A percentile compares a stretch with the other conserved stretches of the same genome.
Evolutionary conservation across 2,329 filamentous ascomycete species (phyloP).

Genomic region (Rhynchosporium agropyri): DNA sequence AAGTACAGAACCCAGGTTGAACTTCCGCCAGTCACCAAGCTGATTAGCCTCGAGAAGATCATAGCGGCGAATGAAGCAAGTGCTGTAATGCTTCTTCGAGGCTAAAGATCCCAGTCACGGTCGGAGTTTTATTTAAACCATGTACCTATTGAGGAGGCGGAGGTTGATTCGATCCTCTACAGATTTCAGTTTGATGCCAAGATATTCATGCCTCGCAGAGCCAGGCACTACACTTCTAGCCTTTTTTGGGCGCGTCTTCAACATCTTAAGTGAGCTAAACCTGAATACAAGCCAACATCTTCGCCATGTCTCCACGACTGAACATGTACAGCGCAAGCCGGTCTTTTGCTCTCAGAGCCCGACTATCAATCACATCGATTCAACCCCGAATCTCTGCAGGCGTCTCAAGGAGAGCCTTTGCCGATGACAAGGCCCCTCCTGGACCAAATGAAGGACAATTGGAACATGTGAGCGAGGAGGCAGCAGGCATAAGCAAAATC

Average conservation of each 20-base stretch:
- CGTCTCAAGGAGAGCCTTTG: slow-evolving; percentile 37
- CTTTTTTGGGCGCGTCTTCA: not conserved
- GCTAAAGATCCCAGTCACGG: slow-evolving; percentile 7
- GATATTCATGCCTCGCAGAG: not conserved
- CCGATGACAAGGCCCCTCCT: slow-evolving; percentile 36
- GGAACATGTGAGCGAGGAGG: slow-evolving; percentile 67
- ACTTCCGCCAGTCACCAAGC: too few relatives aligned
- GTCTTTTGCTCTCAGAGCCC: slow-evolving; percentile 46
- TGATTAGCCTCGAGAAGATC: too few relatives aligned
- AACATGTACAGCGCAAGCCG: slow-evolving; percentile 51
- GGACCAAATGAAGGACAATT: slow-evolving; percentile 56
- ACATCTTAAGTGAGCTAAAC: not conserved
- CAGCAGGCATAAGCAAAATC: slow-evolving; percentile 59
- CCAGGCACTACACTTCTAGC: not conserved
- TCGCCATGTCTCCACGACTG: slow-evolving; percentile 58
- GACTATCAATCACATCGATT: slow-evolving; percentile 42
- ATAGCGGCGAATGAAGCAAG: too few relatives aligned
- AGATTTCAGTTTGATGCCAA: too few relatives aligned
- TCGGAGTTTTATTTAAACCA: slow-evolving; percentile 3
- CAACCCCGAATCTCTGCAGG: slow-evolving; percentile 35
- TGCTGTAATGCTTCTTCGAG: too few relatives aligned
- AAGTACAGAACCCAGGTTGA: not conserved
- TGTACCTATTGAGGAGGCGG: slow-evolving; percentile 15
- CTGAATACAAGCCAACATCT: slow-evolving; percentile 16
- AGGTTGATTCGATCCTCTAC: too few relatives aligned